These are phyloP conservation scores for Steccherinum ochraceum DNA, from an alignment of 768 basidiomycete genomes.

Conservation along the genomic window DNA sequence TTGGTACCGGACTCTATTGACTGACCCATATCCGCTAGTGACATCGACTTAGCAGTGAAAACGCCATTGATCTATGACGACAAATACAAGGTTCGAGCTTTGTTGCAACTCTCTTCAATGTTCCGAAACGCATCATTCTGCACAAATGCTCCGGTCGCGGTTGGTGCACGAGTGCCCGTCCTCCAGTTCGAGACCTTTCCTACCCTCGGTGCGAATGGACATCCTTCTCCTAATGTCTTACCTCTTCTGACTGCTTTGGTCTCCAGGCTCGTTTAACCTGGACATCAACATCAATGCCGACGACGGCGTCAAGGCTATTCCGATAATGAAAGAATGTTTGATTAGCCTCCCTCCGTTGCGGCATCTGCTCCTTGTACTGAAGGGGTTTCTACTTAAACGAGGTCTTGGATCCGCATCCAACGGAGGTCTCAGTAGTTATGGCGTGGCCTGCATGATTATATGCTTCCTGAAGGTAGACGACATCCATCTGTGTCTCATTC, in stretches of 20 bases:
- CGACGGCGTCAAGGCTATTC: constrained; percentile 47
- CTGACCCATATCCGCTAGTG: constrained; percentile 41
- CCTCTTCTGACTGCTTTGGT: not conserved
- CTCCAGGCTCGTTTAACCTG: constrained; percentile 47
- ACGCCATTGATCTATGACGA: constrained; percentile 25
- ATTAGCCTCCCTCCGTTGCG: constrained; percentile 49
- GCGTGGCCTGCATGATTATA: constrained; percentile 55
- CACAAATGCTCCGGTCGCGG: constrained; percentile 36
- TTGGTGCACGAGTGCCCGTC: constrained; percentile 55
- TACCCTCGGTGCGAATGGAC: constrained; percentile 27
- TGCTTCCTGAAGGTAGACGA: constrained; percentile 66
- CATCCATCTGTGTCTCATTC: not conserved
- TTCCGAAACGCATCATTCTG: constrained; percentile 41
- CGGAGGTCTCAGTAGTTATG: constrained; percentile 63
- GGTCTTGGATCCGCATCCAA: constrained; percentile 57
- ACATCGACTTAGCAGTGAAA: constrained; percentile 54
- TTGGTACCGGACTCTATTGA: not conserved
- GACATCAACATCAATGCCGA: constrained; percentile 64
- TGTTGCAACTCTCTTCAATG: constrained; percentile 42
- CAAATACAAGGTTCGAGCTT: constrained; percentile 30
- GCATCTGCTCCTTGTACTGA: constrained; percentile 56
- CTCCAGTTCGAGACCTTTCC: constrained; percentile 48
- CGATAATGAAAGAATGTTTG: constrained; percentile 47
- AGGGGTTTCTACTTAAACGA: constrained; percentile 51
- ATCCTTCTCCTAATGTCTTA: not conserved